Percentiles rank a stretch among this genome's conserved stretches.
phyloP scores from a whole-genome alignment of 2,329 filamentous ascomycete species.

The Zasmidium citrigriseum region DNA sequence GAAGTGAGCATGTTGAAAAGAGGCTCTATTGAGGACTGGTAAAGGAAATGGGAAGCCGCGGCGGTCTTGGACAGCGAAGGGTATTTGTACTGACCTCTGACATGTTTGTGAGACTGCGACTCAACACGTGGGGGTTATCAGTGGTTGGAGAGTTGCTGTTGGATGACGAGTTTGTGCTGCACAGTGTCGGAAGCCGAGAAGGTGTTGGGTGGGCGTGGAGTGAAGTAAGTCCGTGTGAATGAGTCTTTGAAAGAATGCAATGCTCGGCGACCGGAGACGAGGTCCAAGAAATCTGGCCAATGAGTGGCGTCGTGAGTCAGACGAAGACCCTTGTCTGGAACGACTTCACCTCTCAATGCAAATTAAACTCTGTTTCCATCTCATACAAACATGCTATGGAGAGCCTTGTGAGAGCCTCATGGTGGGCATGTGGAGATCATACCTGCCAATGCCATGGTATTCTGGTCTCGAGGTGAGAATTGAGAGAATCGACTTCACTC shows the following conservation, averaged over 20 bases:
- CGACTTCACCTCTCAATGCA: not conserved
- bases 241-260: not conserved
- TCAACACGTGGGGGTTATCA: not conserved
- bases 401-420: too few relatives aligned
- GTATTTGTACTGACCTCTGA: constrained; percentile 1
- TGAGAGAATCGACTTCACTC: too few relatives aligned
- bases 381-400: too few relatives aligned
- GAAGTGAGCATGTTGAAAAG: too few relatives aligned
- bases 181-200: too few relatives aligned
- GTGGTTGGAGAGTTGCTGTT: not conserved
- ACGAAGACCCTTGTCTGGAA: too few relatives aligned
- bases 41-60: not conserved
- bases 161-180: not conserved
- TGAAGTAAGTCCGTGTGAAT: not conserved
- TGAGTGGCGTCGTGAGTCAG: not conserved
- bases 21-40: too few relatives aligned
- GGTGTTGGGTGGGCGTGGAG: not conserved
- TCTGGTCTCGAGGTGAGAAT: too few relatives aligned
- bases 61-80: not conserved
- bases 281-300: not conserved
- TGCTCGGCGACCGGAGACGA: not conserved
- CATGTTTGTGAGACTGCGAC: not conserved
- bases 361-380: not conserved
- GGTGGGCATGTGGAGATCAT: not conserved
- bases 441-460: too few relatives aligned